Evolutionary conservation across 2,329 filamentous ascomycete species (phyloP), one percentile per base, ranked within the genome.

Genomic region (Diplodia seriata): DNA sequence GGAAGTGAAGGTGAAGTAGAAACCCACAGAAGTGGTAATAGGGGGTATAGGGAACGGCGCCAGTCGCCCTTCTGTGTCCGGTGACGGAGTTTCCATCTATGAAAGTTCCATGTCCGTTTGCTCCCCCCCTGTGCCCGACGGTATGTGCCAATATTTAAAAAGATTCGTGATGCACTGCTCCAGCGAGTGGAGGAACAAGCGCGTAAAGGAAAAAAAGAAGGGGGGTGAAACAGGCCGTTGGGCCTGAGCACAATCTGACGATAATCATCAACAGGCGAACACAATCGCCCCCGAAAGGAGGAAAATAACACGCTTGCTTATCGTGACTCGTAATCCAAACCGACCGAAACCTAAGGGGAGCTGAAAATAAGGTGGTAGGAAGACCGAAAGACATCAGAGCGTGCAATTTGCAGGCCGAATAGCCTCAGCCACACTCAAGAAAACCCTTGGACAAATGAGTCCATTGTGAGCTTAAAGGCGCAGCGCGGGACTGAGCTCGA

Each of bases 41-140:
- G 51, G 64, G 64, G 64, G 64, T 67, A 67, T 67, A 67, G 54
- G 64, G 64, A 57, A 67, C 47, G 64, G 64, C 64, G 64, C 64
- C 64, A 49, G 23, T 67, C 51, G 54, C 64, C 64, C 50, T 57
- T 67, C 53, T 62, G 43, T 63, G 53, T 67, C 64, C 64, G 64
- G 64, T 67, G 64, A 67, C 64, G 64, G 64, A 67, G 54, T 38
- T 67, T 57, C 64, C 64, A 67, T 67, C 64, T 67, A 67, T 57
- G 64, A 66, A 57, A 67, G 47, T 67, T 67, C 47, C 55, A 49
- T 49, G 43, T 67, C 54, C 64, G 53, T 51, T 66, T 67, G 64
- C 64, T 67, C 64, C 64, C 53, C 23, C 53, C 59, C 20, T 36
- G 59, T 63, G 59, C 59, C 59, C 47, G 47, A 63, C 59, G 59